Percentiles rank a stretch among this genome's conserved stretches.
phyloP scores from a whole-genome alignment of 169 alveolate genomes.

The Plasmodium relictum region DNA sequence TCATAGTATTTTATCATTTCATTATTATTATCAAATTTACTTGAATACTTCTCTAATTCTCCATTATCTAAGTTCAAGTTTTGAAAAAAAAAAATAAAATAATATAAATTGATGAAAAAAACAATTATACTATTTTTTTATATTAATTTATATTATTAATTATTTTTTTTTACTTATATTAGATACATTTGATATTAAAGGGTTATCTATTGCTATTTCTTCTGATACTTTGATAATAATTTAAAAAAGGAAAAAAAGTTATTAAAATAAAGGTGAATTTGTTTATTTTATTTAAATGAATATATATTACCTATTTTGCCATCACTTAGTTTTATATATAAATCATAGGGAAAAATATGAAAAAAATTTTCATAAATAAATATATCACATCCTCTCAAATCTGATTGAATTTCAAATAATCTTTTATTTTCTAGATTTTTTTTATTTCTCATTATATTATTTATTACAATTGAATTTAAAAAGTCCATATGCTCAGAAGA shows the following conservation, averaged over 20 bases:
- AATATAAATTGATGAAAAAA: not conserved
- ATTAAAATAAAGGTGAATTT: not conserved
- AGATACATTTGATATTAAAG: conserved; percentile 24
- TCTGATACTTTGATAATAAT: conserved; percentile 9
- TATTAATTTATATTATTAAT: not conserved
- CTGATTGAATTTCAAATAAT: conserved; percentile 24
- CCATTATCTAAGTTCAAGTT: conserved; percentile 15
- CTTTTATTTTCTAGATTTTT: conserved; percentile 36
- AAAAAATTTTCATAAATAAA: conserved; percentile 50
- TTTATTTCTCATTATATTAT: conserved; percentile 69
- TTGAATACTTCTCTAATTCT: conserved; percentile 7
- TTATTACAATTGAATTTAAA: conserved; percentile 37
- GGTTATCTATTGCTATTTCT: conserved; percentile 45
- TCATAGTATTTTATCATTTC: conserved; percentile 21
- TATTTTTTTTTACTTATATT: not conserved
- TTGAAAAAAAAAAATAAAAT: conserved; percentile 15
- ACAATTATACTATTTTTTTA: not conserved
- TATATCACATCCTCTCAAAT: conserved; percentile 18
- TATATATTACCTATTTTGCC: conserved; percentile 23
- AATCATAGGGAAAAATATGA: conserved; percentile 51
- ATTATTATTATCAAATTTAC: conserved; percentile 1
- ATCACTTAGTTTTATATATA: conserved; percentile 22
- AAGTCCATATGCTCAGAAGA: conserved; percentile 30
- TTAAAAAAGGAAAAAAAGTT: not conserved
- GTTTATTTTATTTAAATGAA: not conserved